Conservation (phyloP, 345 rosid genomes). For the Reutealis trisperma region DNA sequence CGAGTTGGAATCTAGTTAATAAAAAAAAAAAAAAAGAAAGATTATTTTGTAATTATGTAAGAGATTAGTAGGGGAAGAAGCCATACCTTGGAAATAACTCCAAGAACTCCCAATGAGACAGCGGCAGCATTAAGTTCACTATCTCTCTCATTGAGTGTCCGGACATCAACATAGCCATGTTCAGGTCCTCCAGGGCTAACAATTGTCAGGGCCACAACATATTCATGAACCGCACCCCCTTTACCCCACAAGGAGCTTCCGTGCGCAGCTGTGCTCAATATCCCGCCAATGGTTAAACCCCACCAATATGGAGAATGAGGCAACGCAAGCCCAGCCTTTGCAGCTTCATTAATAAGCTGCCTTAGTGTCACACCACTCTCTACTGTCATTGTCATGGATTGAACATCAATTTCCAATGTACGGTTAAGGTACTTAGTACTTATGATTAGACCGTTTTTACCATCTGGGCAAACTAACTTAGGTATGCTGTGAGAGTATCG, state of each 20-base stretch:
- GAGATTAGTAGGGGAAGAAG: too few species aligned
- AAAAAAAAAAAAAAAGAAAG: background rate
- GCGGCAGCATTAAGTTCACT: conserved; percentile 54
- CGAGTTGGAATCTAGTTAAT: background rate
- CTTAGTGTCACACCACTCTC: conserved; percentile 67
- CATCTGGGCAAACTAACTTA: conserved; percentile 67
- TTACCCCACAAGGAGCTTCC: conserved; percentile 81
- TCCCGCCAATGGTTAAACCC: conserved; percentile 81
- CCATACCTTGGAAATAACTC: conserved; percentile 74
- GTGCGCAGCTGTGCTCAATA: conserved; percentile 80
- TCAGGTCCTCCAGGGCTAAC: conserved; percentile 54
- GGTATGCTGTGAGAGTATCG: conserved; percentile 71
- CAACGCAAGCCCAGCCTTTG: conserved; percentile 61
- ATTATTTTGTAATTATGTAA: too few species aligned
- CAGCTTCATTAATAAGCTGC: conserved; percentile 60
- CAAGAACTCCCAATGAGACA: conserved; percentile 84
- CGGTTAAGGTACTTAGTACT: conserved; percentile 69
- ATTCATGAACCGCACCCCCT: conserved; percentile 80
- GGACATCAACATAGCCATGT: conserved; percentile 51
- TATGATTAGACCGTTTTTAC: conserved; percentile 55
- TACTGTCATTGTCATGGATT: conserved; percentile 53
- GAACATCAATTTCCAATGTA: conserved; percentile 30
- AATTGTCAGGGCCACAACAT: conserved; percentile 50
- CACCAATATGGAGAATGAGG: conserved; percentile 89
- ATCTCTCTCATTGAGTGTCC: conserved; percentile 34